Percentiles rank a stretch among this genome's conserved stretches.
phyloP scores from a whole-genome alignment of 2,329 filamentous ascomycete genomes.

The Xylaria sp. region DNA sequence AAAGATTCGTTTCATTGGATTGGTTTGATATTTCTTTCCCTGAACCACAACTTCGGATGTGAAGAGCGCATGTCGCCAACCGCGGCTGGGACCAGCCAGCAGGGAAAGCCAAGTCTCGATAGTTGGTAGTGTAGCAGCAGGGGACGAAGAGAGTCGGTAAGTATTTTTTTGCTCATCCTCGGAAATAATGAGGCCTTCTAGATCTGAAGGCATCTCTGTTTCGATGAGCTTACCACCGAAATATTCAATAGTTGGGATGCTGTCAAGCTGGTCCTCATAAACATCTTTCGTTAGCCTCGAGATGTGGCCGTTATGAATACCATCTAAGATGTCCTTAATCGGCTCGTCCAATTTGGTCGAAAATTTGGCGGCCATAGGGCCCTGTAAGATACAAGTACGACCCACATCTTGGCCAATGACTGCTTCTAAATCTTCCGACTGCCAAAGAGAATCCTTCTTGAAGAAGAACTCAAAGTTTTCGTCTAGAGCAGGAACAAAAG shows the following conservation, averaged over 20 bases:
- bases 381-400: slow-evolving; percentile 94
- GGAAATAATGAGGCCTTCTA: slow-evolving; percentile 86
- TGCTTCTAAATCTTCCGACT: slow-evolving; percentile 96
- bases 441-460: slow-evolving; percentile 99
- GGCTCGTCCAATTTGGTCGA: slow-evolving; percentile 92
- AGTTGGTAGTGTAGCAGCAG: slow-evolving; percentile 78
- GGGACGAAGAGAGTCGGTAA: slow-evolving; percentile 82
- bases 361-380: slow-evolving; percentile 90
- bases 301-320: slow-evolving; percentile 90
- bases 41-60: slow-evolving; percentile 94
- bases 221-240: slow-evolving; percentile 90
- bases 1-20: slow-evolving; percentile 92
- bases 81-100: slow-evolving; percentile 84
- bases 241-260: slow-evolving; percentile 90
- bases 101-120: slow-evolving; percentile 87
- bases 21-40: slow-evolving; percentile 96
- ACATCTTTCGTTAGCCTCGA: slow-evolving; percentile 79
- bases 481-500: slow-evolving; percentile 94
- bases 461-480: slow-evolving; percentile 99
- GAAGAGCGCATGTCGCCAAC: slow-evolving; percentile 95
- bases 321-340: slow-evolving; percentile 92
- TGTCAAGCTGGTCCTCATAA: slow-evolving; percentile 76
- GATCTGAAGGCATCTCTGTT: slow-evolving; percentile 75
- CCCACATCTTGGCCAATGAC: slow-evolving; percentile 97
- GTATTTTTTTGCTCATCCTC: slow-evolving; percentile 82